phyloP scores from a whole-genome alignment of 306 rosid genomes.

The Quercus agrifolia region DNA sequence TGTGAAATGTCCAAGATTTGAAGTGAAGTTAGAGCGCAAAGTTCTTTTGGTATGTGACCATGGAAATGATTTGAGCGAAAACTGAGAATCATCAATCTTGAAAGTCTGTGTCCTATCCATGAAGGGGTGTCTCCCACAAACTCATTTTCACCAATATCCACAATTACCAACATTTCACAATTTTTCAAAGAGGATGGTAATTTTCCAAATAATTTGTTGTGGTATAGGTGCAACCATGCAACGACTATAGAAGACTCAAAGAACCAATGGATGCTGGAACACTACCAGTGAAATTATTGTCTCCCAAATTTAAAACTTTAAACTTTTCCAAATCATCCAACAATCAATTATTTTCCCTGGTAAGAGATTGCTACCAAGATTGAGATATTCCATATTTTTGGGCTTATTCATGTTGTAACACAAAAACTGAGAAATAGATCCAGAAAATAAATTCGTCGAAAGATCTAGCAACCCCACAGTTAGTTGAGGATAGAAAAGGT shows the following conservation, averaged over 20 bases:
- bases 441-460: neutral
- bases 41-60: too few relatives aligned
- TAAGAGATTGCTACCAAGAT: constrained; percentile 1
- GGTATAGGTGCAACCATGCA: neutral
- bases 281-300: neutral
- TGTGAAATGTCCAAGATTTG: too few relatives aligned
- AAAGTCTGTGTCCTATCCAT: neutral
- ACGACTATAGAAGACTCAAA: neutral
- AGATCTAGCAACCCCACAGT: neutral
- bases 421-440: neutral
- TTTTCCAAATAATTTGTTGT: constrained; percentile 19
- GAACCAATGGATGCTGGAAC: constrained; percentile 21
- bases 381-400: neutral
- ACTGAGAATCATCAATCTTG: too few relatives aligned
- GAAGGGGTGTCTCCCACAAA: constrained; percentile 8
- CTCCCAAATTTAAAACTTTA: neutral
- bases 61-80: too few relatives aligned
- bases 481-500: neutral
- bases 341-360: constrained; percentile 8
- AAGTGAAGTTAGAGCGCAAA: too few relatives aligned
- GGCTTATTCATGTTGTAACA: neutral
- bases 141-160: constrained; percentile 5
- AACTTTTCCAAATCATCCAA: constrained; percentile 7
- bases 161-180: neutral
- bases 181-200: neutral